These are phyloP conservation scores for Aureobasidium vineae DNA, from an alignment of 2,329 filamentous ascomycete species.

Conservation along the genomic window DNA sequence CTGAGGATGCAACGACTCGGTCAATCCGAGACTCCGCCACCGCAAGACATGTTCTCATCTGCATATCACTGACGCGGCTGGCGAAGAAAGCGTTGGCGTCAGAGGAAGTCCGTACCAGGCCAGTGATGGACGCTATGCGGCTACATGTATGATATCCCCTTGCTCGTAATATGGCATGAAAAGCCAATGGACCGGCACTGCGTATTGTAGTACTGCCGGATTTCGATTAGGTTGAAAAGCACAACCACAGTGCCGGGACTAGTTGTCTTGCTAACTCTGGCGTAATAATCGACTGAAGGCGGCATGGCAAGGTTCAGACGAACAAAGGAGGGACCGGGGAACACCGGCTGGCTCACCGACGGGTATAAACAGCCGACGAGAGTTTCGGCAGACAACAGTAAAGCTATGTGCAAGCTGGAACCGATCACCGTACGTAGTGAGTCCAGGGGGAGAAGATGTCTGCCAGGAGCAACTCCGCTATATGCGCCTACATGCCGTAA, in stretches of 20 bases:
- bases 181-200: neutral
- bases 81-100: neutral
- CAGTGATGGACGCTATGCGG: neutral
- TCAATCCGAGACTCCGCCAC: neutral
- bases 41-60: neutral
- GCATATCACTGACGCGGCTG: neutral
- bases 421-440: neutral
- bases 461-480: too few relatives aligned
- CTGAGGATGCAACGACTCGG: neutral
- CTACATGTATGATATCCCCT: neutral
- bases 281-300: neutral
- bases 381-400: neutral
- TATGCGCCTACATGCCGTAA: too few relatives aligned
- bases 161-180: neutral
- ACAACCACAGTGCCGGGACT: neutral
- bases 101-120: neutral
- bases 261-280: neutral
- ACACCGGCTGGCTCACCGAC: neutral
- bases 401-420: neutral
- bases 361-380: slow-evolving; percentile 3
- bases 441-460: too few relatives aligned
- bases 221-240: neutral
- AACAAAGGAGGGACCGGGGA: neutral
- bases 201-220: neutral
- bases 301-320: neutral